Evolutionary conservation across 1,139 yeast species (phyloP), one percentile per base, ranked within the genome.

Genomic region (Suhomyces anneliseae): DNA sequence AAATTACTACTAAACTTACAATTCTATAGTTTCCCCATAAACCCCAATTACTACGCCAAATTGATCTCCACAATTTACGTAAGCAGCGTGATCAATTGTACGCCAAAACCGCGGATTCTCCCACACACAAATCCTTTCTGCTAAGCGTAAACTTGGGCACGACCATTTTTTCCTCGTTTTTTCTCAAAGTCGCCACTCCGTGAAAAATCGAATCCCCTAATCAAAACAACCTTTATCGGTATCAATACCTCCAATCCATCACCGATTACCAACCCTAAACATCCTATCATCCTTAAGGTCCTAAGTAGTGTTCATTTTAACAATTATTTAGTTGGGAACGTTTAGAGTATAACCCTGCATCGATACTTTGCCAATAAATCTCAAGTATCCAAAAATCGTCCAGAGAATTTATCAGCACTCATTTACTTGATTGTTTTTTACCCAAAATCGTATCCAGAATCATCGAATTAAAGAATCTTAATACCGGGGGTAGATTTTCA

Each of bases 391-490:
- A 36, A 35, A 32, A 41, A 39, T 33, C 39, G 27, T 26, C 48
- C 40, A 26, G 44, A 45, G 39, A 35, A 41, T 45, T 42, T 47
- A 44, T 45, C 46, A 53, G 64, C 64, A 62, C 64, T 62, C 66
- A 61, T 62, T 62, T 50, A 55, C 47, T 62, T 61, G 66, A 61
- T 61, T 61, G 64, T 54, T 48, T 43, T 40, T 34, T 37, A 44
- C 43, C 39, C 37, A 34, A 35, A 34, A 27, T 33, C n/a, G 29
- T 8, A 11, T 41, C 39, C 34, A 36, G 32, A 12, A 32, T n/a
- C 31, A 7, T 41, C 44, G 26, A 35, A 19, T 15, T n/a, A 11
- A 19, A 19, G 24, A 19, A 19, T 9, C 8, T n/a, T 19, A 12
- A 4, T 19, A 19, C 24, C 24, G 40, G 48, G 48, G 48, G 37